Conservation (phyloP, 2,329 filamentous ascomycete species). For the Exophiala alcalophila region DNA sequence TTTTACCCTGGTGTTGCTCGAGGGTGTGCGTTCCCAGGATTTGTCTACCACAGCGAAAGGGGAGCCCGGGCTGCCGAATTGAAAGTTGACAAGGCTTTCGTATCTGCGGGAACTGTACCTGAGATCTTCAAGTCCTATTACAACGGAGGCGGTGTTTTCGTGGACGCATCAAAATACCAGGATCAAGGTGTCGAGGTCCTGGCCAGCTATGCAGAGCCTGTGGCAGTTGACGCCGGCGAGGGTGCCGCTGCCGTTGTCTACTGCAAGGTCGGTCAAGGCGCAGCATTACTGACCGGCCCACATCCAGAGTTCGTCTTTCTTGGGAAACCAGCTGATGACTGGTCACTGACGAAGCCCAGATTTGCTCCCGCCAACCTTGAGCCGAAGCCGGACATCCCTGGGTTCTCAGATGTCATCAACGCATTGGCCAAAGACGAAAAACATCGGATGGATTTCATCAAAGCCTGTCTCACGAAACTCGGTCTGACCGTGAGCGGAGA, state of each 20-base stretch:
- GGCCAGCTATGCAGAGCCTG: slow-evolving; percentile 70
- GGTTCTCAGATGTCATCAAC: slow-evolving; percentile 68
- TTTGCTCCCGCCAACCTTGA: slow-evolving; percentile 79
- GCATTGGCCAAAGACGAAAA: slow-evolving; percentile 67
- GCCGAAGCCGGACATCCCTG: slow-evolving; percentile 62
- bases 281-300: slow-evolving; percentile 75
- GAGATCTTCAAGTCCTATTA: slow-evolving; percentile 75
- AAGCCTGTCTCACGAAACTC: slow-evolving; percentile 73
- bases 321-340: slow-evolving; percentile 23
- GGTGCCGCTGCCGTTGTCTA: slow-evolving; percentile 77
- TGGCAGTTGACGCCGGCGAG: slow-evolving; percentile 72
- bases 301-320: slow-evolving; percentile 75
- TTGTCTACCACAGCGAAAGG: slow-evolving; percentile 82
- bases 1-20: slow-evolving; percentile 88
- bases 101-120: slow-evolving; percentile 55
- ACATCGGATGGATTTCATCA: slow-evolving; percentile 70
- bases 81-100: slow-evolving; percentile 59
- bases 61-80: slow-evolving; percentile 73
- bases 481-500: slow-evolving; percentile 75
- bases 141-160: slow-evolving; percentile 92
- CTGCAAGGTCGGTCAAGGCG: slow-evolving; percentile 76
- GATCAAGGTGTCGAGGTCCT: slow-evolving; percentile 72
- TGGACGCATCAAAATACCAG: slow-evolving; percentile 65
- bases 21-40: slow-evolving; percentile 82
- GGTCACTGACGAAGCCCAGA: slow-evolving; percentile 47